A percentile compares a stretch with the other conserved stretches of the same genome.
Conservation (phyloP, 2,329 filamentous ascomycete species). For the Cytospora piceicola region DNA sequence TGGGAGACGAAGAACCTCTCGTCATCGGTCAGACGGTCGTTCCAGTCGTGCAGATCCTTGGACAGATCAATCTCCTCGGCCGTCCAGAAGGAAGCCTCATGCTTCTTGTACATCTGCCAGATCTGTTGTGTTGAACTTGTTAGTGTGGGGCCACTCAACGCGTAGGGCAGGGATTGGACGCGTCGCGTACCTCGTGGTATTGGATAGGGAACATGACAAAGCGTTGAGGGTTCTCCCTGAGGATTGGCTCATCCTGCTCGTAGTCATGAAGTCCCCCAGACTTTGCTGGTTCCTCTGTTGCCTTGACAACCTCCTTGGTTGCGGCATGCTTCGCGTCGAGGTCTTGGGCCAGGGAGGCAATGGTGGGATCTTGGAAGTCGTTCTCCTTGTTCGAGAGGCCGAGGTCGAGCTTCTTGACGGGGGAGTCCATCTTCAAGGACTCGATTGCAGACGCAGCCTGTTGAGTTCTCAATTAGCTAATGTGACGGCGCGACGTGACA, state of each 20-base stretch:
- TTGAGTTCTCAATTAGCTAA: slow-evolving; percentile 40
- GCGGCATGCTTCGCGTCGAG: slow-evolving; percentile 63
- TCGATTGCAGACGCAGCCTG: slow-evolving; percentile 88
- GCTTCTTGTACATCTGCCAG: slow-evolving; percentile 99
- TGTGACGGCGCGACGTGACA: slow-evolving; percentile 30
- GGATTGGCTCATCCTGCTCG: slow-evolving; percentile 84
- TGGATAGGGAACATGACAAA: slow-evolving; percentile 99
- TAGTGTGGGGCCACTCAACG: slow-evolving; percentile 65
- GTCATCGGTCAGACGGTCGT: slow-evolving; percentile 94
- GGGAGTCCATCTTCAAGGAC: slow-evolving; percentile 89
- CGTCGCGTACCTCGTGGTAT: slow-evolving; percentile 88
- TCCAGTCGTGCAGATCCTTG: slow-evolving; percentile 99
- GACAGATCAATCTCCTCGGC: slow-evolving; percentile 99
- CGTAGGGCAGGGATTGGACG: slow-evolving; percentile 55
- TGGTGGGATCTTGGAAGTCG: slow-evolving; percentile 55
- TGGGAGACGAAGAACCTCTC: slow-evolving; percentile 99
- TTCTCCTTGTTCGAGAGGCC: slow-evolving; percentile 80
- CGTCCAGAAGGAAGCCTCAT: slow-evolving; percentile 99
- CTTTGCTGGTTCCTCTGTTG: slow-evolving; percentile 45
- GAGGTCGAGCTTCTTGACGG: slow-evolving; percentile 88
- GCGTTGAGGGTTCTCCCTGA: slow-evolving; percentile 92
- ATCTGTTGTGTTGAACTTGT: slow-evolving; percentile 64
- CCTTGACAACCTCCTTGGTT: slow-evolving; percentile 48
- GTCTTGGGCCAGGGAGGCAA: slow-evolving; percentile 57
- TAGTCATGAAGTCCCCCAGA: slow-evolving; percentile 54